These are phyloP conservation scores for Colletotrichum sp. DNA, from an alignment of 2,329 filamentous ascomycete genomes.

Conservation along the genomic window DNA sequence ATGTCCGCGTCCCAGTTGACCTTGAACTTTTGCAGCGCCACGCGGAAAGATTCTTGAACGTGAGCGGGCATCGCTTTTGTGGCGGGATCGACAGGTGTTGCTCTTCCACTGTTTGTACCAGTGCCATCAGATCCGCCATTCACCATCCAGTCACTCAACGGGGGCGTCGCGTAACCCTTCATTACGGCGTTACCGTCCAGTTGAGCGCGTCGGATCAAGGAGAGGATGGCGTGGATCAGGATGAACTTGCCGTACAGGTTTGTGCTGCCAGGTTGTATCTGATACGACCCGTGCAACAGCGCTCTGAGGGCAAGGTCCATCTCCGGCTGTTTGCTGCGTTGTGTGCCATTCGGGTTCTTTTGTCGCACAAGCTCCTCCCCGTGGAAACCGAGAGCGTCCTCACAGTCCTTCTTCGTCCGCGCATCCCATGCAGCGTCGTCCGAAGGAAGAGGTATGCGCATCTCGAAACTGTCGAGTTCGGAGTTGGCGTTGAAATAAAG, in stretches of 20 bases:
- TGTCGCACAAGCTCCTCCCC: constrained; percentile 60
- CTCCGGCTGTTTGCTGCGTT: constrained; percentile 67
- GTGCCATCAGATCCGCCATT: constrained; percentile 41
- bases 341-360: constrained; percentile 66
- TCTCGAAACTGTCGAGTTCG: constrained; percentile 67
- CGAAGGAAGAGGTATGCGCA: constrained; percentile 71
- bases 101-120: constrained; percentile 44
- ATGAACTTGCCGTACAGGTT: constrained; percentile 79
- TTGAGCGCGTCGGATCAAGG: constrained; percentile 58
- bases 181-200: constrained; percentile 43
- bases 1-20: constrained; percentile 74
- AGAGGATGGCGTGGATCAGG: constrained; percentile 71
- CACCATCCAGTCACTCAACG: constrained; percentile 63
- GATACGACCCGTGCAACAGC: constrained; percentile 62
- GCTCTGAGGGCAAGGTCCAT: constrained; percentile 66
- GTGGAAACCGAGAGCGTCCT: constrained; percentile 67
- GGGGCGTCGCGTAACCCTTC: constrained; percentile 57
- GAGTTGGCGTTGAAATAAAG: constrained; percentile 75
- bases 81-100: constrained; percentile 48
- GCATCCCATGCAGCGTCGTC: constrained; percentile 81
- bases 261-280: constrained; percentile 68
- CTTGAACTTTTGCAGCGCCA: constrained; percentile 76
- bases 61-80: constrained; percentile 46
- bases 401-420: constrained; percentile 61
- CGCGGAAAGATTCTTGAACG: constrained; percentile 52